Evolutionary conservation across 768 basidiomycete genomes (phyloP).

Genomic region (Tubosaeta sp.): DNA sequence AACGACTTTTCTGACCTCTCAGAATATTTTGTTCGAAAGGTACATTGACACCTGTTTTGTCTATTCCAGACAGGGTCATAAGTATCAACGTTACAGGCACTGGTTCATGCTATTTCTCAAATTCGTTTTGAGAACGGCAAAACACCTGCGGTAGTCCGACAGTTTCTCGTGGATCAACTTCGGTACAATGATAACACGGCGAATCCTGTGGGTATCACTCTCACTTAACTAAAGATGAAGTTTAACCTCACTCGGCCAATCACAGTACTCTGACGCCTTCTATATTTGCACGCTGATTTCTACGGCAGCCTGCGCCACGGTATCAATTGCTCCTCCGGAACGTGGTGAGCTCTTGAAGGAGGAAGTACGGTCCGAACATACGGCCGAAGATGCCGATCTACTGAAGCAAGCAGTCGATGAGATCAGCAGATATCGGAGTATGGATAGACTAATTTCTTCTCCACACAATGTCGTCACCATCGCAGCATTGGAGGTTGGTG

Average conservation of each 20-base stretch:
- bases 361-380: slow-evolving; percentile 63
- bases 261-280: slow-evolving; percentile 84
- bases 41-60: slow-evolving; percentile 24
- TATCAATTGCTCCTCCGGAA: slow-evolving; percentile 75
- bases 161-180: slow-evolving; percentile 89
- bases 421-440: slow-evolving; percentile 87
- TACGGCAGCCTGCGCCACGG: slow-evolving; percentile 72
- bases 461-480: slow-evolving; percentile 91
- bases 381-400: slow-evolving; percentile 62
- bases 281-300: slow-evolving; percentile 87
- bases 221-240: neutral
- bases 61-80: slow-evolving; percentile 1
- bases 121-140: slow-evolving; percentile 86
- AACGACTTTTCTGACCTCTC: slow-evolving; percentile 91
- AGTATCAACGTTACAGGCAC: slow-evolving; percentile 42
- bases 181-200: slow-evolving; percentile 93
- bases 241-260: neutral
- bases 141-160: slow-evolving; percentile 78
- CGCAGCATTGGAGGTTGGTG: slow-evolving; percentile 80
- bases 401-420: slow-evolving; percentile 74
- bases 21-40: slow-evolving; percentile 95
- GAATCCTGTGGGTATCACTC: slow-evolving; percentile 64
- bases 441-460: slow-evolving; percentile 94
- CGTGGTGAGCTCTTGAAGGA: slow-evolving; percentile 71
- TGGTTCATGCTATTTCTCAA: slow-evolving; percentile 79